Conservation (phyloP, 768 basidiomycete species). For the Tephrocybe sp. region DNA sequence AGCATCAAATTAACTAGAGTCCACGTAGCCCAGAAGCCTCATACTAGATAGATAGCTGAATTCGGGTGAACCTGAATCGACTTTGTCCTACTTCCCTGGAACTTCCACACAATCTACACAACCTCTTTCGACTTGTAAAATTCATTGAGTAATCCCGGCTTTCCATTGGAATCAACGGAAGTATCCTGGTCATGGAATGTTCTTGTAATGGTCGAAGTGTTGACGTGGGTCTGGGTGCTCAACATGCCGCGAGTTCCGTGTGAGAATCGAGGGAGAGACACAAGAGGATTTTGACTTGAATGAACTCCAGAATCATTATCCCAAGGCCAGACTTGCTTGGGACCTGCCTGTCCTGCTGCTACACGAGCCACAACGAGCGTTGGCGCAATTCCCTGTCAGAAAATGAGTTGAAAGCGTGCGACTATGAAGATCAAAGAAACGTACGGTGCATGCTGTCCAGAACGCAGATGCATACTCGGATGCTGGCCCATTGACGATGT, state of each 20-base stretch:
- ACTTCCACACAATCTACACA: too few species aligned
- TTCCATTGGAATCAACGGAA: background rate
- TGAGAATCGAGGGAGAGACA: slow-evolving; percentile 4
- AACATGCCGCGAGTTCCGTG: background rate
- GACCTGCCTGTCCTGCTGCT: slow-evolving; percentile 9
- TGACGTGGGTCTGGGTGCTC: background rate
- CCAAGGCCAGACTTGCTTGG: slow-evolving; percentile 10
- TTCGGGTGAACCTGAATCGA: too few species aligned
- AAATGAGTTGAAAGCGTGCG: background rate
- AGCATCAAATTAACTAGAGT: too few species aligned
- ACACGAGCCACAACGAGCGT: slow-evolving; percentile 15
- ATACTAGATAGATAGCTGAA: too few species aligned
- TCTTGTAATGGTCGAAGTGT: background rate
- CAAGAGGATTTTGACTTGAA: background rate
- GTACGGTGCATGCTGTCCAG: slow-evolving; percentile 12
- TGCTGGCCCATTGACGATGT: slow-evolving; percentile 7
- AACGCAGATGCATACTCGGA: slow-evolving; percentile 12
- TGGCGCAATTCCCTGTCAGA: slow-evolving; percentile 14
- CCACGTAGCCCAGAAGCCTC: too few species aligned
- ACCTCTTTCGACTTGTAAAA: background rate
- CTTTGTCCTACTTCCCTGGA: too few species aligned
- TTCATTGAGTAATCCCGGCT: background rate
- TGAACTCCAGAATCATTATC: background rate
- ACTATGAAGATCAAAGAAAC: background rate
- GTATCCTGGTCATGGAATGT: background rate